Evolutionary conservation across 208 protist genomes (phyloP).

Genomic region (Acanthamoeba lugdunensis): DNA sequence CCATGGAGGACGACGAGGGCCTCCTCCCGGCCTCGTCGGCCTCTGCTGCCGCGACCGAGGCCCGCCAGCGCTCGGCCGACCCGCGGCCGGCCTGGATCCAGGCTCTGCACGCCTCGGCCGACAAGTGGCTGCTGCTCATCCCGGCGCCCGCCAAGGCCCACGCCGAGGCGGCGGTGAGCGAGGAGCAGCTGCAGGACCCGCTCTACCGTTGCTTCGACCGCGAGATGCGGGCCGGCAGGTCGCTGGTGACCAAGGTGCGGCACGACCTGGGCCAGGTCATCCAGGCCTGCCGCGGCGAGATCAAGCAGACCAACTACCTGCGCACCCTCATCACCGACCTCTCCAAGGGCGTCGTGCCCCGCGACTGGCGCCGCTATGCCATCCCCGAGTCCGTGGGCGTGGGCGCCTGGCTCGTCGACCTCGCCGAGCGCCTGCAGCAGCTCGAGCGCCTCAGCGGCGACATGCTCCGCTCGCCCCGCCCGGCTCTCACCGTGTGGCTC

Average conservation of each 20-base stretch:
- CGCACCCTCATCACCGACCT: slow-evolving; percentile 90
- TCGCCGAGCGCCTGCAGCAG: slow-evolving; percentile 84
- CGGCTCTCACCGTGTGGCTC: slow-evolving; percentile 88
- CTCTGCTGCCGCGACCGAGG: background rate
- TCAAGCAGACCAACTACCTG: slow-evolving; percentile 91
- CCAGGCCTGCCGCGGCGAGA: slow-evolving; percentile 86
- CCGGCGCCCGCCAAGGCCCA: slow-evolving; percentile 54
- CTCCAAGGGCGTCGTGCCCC: slow-evolving; percentile 89
- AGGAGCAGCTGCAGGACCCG: slow-evolving; percentile 85
- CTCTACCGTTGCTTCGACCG: slow-evolving; percentile 92
- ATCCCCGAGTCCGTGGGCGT: slow-evolving; percentile 87
- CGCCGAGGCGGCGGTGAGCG: background rate
- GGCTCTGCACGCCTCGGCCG: slow-evolving; percentile 38
- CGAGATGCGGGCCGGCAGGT: slow-evolving; percentile 87
- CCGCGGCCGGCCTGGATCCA: slow-evolving; percentile 74
- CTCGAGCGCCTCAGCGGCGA: slow-evolving; percentile 73
- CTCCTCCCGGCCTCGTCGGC: slow-evolving; percentile 3
- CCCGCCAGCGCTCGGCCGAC: background rate
- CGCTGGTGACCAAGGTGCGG: slow-evolving; percentile 88
- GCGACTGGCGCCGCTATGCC: slow-evolving; percentile 88
- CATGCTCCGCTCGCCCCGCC: slow-evolving; percentile 65
- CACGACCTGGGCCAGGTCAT: slow-evolving; percentile 88
- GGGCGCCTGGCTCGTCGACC: slow-evolving; percentile 87
- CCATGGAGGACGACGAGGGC: slow-evolving; percentile 75
- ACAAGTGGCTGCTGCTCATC: slow-evolving; percentile 81